Base-by-base conservation (phyloP, 1,284 basidiomycete species). In the Porogramme epimiltina region DNA sequence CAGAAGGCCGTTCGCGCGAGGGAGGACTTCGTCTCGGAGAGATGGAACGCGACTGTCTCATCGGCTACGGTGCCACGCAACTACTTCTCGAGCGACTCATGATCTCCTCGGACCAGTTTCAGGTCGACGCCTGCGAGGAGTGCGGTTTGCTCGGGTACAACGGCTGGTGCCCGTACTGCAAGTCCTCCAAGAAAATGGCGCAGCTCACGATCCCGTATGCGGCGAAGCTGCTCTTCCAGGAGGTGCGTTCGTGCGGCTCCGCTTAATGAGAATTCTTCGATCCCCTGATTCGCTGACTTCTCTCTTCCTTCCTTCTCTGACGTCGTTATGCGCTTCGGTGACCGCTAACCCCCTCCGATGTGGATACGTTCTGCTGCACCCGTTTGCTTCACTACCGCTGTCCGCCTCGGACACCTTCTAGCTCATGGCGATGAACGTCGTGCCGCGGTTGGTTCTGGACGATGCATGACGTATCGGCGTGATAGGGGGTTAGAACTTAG, bases 121-220 rank as follows among this genome's bases (percentile, higher is more conserved):
- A 96, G 68, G 93, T 98, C 45, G 93, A 98, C 65, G 95, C 95
- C 2, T 99, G 97, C 70, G 84, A 97, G 66, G 81, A 87, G 49
- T 99, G 96, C 70, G 96, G 97, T 5, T 76, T 99, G 64, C 88
- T 99, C 81, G 96, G 96, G 2, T 98, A 98, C 76, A 94, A 93
- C 64, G 92, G 92, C 51, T 97, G 93, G 93, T 97, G 93, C 71
- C 84, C 91, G 19, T 92, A 92, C 66, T 99, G 97, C 84, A 96
- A 96, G 73, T 95, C 89, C 60, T 93, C 91, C 38, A 98, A 98
- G 74, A 88, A 91, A 66, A 93, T 99, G 77, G 93, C 95, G 38
- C 91, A 95, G 66, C 78, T 99, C 57, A 96, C 91, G n/a, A 95
- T 99, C 51, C 97, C 97, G 1, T 99, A 99, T 67, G 97, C 96